Percentiles rank a stretch among this genome's conserved stretches.
phyloP scores from a whole-genome alignment of 140 eudicot genomes.

The Cichorium intybus region DNA sequence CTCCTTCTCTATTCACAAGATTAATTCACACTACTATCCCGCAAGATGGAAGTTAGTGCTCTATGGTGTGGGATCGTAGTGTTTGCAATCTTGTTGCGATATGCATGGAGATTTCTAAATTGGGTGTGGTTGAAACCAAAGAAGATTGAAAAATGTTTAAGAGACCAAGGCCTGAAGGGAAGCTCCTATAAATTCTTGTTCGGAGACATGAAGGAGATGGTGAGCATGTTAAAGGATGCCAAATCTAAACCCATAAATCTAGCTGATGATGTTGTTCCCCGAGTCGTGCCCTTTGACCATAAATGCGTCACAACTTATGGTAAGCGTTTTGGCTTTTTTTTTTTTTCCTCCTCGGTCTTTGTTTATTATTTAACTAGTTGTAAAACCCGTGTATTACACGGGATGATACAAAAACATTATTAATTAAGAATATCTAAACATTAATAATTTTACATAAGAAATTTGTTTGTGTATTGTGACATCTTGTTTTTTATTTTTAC shows the following conservation, averaged over 20 bases:
- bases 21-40: background rate
- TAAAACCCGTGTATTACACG: no score
- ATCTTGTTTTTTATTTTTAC: no score
- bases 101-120: constrained; percentile 11
- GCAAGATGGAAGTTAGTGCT: constrained; percentile 18
- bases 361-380: background rate
- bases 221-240: constrained; percentile 10
- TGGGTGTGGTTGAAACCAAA: constrained; percentile 29
- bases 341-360: background rate
- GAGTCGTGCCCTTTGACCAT: constrained; percentile 14
- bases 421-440: no score
- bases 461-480: background rate
- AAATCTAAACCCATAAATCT: constrained; percentile 25
- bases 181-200: constrained; percentile 24
- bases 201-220: constrained; percentile 25
- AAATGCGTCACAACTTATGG: background rate
- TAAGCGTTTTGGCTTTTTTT: background rate
- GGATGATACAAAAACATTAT: no score
- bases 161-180: constrained; percentile 30
- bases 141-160: constrained; percentile 14
- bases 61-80: constrained; percentile 2
- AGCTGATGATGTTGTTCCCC: constrained; percentile 7
- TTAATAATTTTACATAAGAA: no score
- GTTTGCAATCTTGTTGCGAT: background rate
- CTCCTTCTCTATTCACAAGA: background rate